phyloP scores from a whole-genome alignment of 495 filamentous ascomycete genomes.

The Tuber microsphaerosporum region DNA sequence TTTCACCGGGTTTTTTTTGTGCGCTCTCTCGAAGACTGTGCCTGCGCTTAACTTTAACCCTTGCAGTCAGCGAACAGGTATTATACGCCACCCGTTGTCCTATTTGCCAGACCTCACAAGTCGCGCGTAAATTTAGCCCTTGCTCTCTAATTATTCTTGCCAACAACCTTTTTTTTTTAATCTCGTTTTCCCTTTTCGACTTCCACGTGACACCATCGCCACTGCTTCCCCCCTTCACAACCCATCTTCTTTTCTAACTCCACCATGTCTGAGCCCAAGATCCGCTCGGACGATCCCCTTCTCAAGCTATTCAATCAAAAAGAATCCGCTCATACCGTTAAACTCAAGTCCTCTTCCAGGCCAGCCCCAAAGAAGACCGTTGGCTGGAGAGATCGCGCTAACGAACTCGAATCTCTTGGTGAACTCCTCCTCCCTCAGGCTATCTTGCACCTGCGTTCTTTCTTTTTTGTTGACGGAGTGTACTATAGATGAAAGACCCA shows the following conservation, averaged over 20 bases:
- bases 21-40: no score
- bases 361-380: slow-evolving; percentile 23
- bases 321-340: slow-evolving; percentile 29
- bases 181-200: background rate
- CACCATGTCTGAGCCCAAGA: slow-evolving; percentile 8
- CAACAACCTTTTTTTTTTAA: background rate
- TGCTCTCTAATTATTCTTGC: background rate
- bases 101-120: no score
- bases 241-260: background rate
- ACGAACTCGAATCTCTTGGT: slow-evolving; percentile 35
- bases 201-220: slow-evolving; percentile 4
- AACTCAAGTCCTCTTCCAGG: slow-evolving; percentile 32
- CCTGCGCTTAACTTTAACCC: no score
- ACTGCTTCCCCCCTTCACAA: background rate
- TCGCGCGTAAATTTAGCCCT: no score
- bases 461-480: background rate
- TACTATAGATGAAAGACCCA: slow-evolving; percentile 11
- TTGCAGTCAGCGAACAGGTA: no score
- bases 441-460: background rate
- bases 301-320: slow-evolving; percentile 37
- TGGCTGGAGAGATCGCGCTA: slow-evolving; percentile 39
- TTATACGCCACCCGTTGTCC: no score
- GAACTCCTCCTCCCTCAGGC: background rate
- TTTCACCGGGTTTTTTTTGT: no score
- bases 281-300: slow-evolving; percentile 32